These are phyloP conservation scores for Scenedesmus sp. DNA, from an alignment of 163 green algal species.

Conservation along the genomic window DNA sequence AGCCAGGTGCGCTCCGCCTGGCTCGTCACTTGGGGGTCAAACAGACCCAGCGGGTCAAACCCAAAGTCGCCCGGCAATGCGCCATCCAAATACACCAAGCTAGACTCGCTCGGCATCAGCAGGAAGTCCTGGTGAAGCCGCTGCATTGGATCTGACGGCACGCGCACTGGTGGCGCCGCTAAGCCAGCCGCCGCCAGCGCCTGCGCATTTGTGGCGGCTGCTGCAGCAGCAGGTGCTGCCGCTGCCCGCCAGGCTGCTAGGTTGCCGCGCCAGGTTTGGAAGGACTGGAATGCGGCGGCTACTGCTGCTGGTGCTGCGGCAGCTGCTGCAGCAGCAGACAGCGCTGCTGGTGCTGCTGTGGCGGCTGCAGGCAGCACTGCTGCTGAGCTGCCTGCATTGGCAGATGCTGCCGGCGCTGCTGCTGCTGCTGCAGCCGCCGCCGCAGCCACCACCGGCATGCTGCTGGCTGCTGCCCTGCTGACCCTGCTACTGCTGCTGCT, in stretches of 20 bases:
- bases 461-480: constrained; percentile 31
- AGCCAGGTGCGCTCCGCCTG: constrained; percentile 76
- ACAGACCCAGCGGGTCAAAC: constrained; percentile 96
- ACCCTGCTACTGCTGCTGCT: constrained; percentile 34
- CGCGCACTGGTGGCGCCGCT: constrained; percentile 12
- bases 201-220: constrained; percentile 8
- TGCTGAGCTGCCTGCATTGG: neutral
- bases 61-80: constrained; percentile 85
- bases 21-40: constrained; percentile 73
- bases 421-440: neutral
- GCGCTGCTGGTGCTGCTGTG: neutral
- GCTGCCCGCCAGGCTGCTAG: constrained; percentile 18
- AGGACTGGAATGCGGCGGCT: neutral
- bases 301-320: neutral
- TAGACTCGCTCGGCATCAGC: constrained; percentile 64
- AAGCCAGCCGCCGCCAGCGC: constrained; percentile 26
- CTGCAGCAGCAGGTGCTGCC: constrained; percentile 31
- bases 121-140: constrained; percentile 53
- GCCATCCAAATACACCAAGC: constrained; percentile 84
- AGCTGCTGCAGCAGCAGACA: neutral
- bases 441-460: constrained; percentile 2
- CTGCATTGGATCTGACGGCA: neutral
- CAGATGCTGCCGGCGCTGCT: neutral
- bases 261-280: neutral
- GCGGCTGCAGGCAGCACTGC: neutral